Conservation (phyloP, 768 basidiomycete genomes). For the Royoungia palumana region DNA sequence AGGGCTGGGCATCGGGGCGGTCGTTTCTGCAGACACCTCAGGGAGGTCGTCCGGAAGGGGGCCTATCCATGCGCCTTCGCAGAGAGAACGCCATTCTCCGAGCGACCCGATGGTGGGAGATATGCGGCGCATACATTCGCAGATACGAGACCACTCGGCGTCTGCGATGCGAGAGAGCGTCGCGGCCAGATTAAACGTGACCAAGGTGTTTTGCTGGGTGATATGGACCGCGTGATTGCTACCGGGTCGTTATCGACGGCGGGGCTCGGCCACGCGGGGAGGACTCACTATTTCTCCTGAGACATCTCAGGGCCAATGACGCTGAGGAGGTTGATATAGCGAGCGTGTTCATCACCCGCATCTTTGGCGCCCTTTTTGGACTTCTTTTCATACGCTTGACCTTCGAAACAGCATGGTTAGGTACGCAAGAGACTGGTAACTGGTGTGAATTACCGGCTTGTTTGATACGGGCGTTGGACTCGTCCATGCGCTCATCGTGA, state of each 20-base stretch:
- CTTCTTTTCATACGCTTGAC: conserved; percentile 75
- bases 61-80: conserved; percentile 73
- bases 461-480: conserved; percentile 69
- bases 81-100: conserved; percentile 68
- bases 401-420: conserved; percentile 34
- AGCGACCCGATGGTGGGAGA: conserved; percentile 67
- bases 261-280: background rate
- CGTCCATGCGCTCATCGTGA: conserved; percentile 68
- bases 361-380: conserved; percentile 69
- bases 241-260: background rate
- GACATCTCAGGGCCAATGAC: conserved; percentile 74
- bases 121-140: conserved; percentile 67
- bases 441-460: conserved; percentile 53
- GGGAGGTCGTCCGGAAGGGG: conserved; percentile 32
- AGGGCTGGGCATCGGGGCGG: background rate
- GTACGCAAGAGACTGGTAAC: background rate
- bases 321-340: conserved; percentile 72
- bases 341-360: conserved; percentile 68
- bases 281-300: conserved; percentile 71
- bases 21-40: conserved; percentile 11
- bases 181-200: conserved; percentile 60
- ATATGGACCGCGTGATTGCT: conserved; percentile 68
- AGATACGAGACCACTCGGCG: conserved; percentile 69
- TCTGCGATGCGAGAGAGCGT: conserved; percentile 71
- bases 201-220: conserved; percentile 56